Conservation (phyloP, 139 green algal species). For the Tetradesmus obliquus region DNA sequence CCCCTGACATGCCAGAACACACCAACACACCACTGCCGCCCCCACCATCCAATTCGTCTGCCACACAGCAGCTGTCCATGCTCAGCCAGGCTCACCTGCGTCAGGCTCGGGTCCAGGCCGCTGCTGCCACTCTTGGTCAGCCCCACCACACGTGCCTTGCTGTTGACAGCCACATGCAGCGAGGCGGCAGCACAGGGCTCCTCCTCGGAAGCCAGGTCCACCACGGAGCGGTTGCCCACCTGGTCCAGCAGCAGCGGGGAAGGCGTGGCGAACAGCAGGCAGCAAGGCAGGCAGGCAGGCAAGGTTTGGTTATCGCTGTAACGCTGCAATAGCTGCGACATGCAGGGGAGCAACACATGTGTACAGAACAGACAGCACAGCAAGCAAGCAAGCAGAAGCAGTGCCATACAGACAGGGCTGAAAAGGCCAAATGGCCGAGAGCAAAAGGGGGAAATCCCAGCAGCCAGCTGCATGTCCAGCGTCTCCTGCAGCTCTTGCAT, state of each 20-base stretch:
- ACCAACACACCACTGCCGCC: too few species aligned
- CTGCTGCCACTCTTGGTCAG: slow-evolving; percentile 47
- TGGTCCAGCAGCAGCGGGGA: slow-evolving; percentile 6
- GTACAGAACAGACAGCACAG: not conserved
- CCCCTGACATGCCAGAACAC: too few species aligned
- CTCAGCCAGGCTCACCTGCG: slow-evolving; percentile 25
- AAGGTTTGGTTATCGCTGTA: not conserved
- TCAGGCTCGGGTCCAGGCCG: slow-evolving; percentile 48
- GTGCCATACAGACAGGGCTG: not conserved
- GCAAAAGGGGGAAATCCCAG: not conserved
- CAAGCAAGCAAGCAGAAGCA: not conserved
- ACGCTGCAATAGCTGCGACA: not conserved
- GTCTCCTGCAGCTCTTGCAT: not conserved
- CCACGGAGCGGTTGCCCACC: slow-evolving; percentile 56
- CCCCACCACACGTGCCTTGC: slow-evolving; percentile 40
- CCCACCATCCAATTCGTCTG: too few species aligned
- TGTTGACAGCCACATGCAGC: slow-evolving; percentile 59
- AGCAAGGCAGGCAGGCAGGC: not conserved
- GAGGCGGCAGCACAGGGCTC: slow-evolving; percentile 51
- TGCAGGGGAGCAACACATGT: not conserved
- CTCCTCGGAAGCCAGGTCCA: slow-evolving; percentile 57
- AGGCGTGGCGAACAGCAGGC: not conserved
- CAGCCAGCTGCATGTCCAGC: not conserved
- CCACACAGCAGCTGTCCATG: not conserved
- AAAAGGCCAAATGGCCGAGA: too few species aligned